Evolutionary conservation across 1,139 yeast species (phyloP).

Genomic region (Nadsonia commutata): DNA sequence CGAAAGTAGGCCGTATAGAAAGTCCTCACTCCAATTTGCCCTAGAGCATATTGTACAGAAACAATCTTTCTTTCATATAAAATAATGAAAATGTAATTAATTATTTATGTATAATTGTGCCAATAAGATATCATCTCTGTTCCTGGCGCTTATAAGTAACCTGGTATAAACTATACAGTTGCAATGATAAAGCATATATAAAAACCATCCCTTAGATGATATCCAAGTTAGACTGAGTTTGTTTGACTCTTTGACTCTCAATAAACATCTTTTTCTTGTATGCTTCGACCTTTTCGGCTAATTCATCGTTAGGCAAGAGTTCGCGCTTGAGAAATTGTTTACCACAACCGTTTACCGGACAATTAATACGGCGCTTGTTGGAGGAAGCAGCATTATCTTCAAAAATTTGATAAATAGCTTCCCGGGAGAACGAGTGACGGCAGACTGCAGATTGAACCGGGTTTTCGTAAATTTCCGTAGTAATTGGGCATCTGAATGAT

Average conservation of each 20-base stretch:
- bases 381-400: background rate
- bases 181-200: too few species aligned
- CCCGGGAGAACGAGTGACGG: conserved; percentile 8
- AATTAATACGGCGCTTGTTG: too few species aligned
- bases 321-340: background rate
- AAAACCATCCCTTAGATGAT: background rate
- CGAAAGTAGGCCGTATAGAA: too few species aligned
- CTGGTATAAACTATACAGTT: too few species aligned
- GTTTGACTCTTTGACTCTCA: background rate
- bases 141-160: too few species aligned
- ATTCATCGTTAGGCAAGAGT: background rate
- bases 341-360: background rate
- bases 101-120: too few species aligned
- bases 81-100: too few species aligned
- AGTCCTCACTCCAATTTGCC: too few species aligned
- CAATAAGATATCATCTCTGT: too few species aligned
- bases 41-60: too few species aligned
- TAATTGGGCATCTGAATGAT: conserved; percentile 9
- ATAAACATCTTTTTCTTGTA: background rate
- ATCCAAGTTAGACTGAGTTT: background rate
- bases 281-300: background rate
- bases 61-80: too few species aligned
- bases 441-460: conserved; percentile 9
- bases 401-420: conserved; percentile 7
- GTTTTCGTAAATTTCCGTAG: conserved; percentile 7